Base-by-base conservation (phyloP, 176 grass and related monocot genomes). In the Eragrostis curvula region DNA sequence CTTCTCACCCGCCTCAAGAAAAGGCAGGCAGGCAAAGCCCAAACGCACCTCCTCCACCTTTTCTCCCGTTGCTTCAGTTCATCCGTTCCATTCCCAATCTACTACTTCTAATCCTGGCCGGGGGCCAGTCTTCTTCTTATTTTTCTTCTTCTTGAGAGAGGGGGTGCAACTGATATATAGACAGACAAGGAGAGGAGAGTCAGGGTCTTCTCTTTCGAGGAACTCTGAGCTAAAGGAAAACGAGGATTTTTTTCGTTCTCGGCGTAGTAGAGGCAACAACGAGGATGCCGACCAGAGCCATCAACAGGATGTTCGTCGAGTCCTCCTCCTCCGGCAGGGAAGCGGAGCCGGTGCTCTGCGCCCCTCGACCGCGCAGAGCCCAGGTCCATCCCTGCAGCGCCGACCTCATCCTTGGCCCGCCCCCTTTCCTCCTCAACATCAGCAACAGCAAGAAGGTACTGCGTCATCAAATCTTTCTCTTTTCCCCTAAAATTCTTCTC, bases 361-460 rank as follows among this genome's bases (percentile, higher is more conserved):
- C 88, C 14, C 88, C 87, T 0, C 41, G 79, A 0, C 88, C 88
- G 10, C 74, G 88, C 24, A 67, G 88, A 79, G 83, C 3, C 2
- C 88, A 86, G 9, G 72, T 77, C 24, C 83, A 90, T 0, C 84
- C 88, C 0, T 86, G 88, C 79, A 79, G 60, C 79, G 83, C 83
- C 62, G 88, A 90, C 68, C 84, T 90, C 67, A 86, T 90, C 73
- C 84, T 90, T 0, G 88, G 88, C 67, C 79, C 84, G 3, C 88
- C 88, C 0, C 73, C 79, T 7, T 83, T 83, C 84, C 66, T 78
- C 16, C 59, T 83, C 78, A 44, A 4, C 81, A 28, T 61, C 56
- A 45, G 43, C 43, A 10, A 7, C 43, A 56, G 0, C 82, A 81
- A 14, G 9, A 86, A 86, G 84, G 88, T 81, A 64, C 74, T 21